These are phyloP conservation scores for Multifurca ochricompacta DNA, from an alignment of 768 basidiomycete genomes.

Conservation along the genomic window DNA sequence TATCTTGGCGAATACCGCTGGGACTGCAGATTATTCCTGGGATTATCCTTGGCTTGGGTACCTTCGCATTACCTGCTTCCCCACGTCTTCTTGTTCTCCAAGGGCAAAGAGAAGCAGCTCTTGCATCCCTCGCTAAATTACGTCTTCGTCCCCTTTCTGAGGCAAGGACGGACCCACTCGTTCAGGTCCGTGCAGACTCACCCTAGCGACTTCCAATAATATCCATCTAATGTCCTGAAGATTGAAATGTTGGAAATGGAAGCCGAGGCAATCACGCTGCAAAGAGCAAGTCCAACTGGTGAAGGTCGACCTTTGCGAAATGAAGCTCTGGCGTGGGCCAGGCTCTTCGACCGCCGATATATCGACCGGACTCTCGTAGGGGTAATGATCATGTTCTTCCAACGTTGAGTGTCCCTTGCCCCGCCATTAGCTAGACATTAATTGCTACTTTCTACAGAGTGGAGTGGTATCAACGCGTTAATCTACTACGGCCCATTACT, in stretches of 20 bases:
- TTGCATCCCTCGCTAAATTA: slow-evolving; percentile 46
- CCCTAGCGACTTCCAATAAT: neutral
- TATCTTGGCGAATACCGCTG: slow-evolving; percentile 74
- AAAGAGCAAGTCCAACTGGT: slow-evolving; percentile 29
- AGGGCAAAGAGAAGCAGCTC: slow-evolving; percentile 51
- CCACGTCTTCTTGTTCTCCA: slow-evolving; percentile 52
- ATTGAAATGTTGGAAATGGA: slow-evolving; percentile 73
- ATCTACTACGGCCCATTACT: slow-evolving; percentile 77
- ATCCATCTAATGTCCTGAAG: slow-evolving; percentile 28
- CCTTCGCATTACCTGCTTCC: slow-evolving; percentile 50
- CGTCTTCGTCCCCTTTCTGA: slow-evolving; percentile 42
- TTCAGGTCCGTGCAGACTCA: slow-evolving; percentile 39
- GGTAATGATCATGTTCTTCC: slow-evolving; percentile 72
- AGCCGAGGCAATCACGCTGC: slow-evolving; percentile 51
- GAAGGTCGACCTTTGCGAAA: slow-evolving; percentile 7
- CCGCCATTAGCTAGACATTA: neutral
- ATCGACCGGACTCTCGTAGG: slow-evolving; percentile 60
- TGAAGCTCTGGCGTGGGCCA: slow-evolving; percentile 46
- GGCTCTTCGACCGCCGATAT: slow-evolving; percentile 47
- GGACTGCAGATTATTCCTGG: slow-evolving; percentile 67
- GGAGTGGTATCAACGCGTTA: slow-evolving; percentile 82
- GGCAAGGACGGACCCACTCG: slow-evolving; percentile 39
- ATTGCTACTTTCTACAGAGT: slow-evolving; percentile 40
- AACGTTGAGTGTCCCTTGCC: slow-evolving; percentile 46
- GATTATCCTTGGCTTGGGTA: slow-evolving; percentile 53